A percentile compares a stretch with the other conserved stretches of the same genome.
Evolutionary conservation across 352 stramenopile species (phyloP).

Genomic region (Pythium oligandrum): DNA sequence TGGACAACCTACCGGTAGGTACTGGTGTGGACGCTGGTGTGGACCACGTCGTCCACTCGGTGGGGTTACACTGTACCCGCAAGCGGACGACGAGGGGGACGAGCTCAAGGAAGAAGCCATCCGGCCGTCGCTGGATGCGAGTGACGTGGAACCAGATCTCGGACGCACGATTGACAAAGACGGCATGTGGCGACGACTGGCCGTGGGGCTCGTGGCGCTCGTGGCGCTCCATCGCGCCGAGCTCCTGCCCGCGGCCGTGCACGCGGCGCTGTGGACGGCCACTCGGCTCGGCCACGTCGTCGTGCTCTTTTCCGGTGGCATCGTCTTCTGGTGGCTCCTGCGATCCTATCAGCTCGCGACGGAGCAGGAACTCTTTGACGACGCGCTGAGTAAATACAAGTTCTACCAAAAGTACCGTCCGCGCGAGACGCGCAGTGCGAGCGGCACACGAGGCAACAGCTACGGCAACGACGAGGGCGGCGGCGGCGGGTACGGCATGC

Average conservation of each 20-base stretch:
- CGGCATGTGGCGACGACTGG: no score
- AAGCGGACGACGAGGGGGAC: no score
- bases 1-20: no score
- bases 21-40: no score
- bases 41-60: no score
- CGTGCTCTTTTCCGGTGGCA: constrained; percentile 38
- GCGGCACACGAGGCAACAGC: neutral
- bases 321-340: constrained; percentile 58
- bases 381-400: constrained; percentile 38
- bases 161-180: no score
- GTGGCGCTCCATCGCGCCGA: constrained; percentile 4
- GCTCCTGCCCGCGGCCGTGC: constrained; percentile 5
- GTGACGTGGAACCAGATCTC: no score
- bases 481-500: neutral
- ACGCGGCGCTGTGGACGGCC: constrained; percentile 1
- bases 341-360: constrained; percentile 55
- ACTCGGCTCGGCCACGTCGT: constrained; percentile 33
- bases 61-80: no score
- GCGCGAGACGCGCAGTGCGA: constrained; percentile 10
- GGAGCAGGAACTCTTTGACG: constrained; percentile 59
- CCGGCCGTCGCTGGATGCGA: no score
- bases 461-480: constrained; percentile 1
- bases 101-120: no score
- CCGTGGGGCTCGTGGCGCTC: constrained; percentile 13
- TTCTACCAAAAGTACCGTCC: constrained; percentile 52